Conservation (phyloP, 306 rosid genomes). For the Begonia peltatifolia region DNA sequence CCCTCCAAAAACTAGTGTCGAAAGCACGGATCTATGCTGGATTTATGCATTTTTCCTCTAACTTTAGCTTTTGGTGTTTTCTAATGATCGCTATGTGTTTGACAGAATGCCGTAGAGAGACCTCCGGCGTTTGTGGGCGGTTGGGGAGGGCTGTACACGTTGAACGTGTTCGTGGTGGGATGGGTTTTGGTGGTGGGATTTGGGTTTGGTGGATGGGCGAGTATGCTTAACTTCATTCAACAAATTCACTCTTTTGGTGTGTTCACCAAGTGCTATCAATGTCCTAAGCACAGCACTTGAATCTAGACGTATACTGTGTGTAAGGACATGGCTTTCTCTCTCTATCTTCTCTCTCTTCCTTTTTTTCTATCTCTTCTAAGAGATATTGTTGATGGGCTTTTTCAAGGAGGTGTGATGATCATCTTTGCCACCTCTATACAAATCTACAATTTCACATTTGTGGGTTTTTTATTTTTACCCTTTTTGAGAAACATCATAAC, state of each 20-base stretch:
- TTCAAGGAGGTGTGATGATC: slow-evolving; percentile 62
- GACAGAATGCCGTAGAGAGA: slow-evolving; percentile 91
- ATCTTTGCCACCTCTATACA: slow-evolving; percentile 61
- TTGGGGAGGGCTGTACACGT: slow-evolving; percentile 59
- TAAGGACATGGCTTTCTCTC: slow-evolving; percentile 46
- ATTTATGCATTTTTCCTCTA: not conserved
- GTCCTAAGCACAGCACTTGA: slow-evolving; percentile 40
- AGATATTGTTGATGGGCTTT: slow-evolving; percentile 28
- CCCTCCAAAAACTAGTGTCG: no score
- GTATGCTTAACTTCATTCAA: slow-evolving; percentile 70
- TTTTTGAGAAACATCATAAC: not conserved
- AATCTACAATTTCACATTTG: slow-evolving; percentile 34
- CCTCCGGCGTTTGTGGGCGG: slow-evolving; percentile 75
- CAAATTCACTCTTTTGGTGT: slow-evolving; percentile 74
- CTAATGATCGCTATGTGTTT: not conserved
- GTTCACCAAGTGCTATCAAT: slow-evolving; percentile 81
- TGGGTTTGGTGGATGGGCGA: slow-evolving; percentile 99
- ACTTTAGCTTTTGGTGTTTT: not conserved
- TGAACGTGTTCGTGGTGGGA: slow-evolving; percentile 71
- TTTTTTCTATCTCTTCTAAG: slow-evolving; percentile 19
- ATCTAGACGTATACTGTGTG: slow-evolving; percentile 24
- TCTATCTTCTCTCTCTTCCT: not conserved
- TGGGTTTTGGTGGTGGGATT: slow-evolving; percentile 93
- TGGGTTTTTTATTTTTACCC: slow-evolving; percentile 18
- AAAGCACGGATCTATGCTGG: no score